Base-by-base conservation (phyloP, 805 yeast genomes). In the Pichia occidentalis region DNA sequence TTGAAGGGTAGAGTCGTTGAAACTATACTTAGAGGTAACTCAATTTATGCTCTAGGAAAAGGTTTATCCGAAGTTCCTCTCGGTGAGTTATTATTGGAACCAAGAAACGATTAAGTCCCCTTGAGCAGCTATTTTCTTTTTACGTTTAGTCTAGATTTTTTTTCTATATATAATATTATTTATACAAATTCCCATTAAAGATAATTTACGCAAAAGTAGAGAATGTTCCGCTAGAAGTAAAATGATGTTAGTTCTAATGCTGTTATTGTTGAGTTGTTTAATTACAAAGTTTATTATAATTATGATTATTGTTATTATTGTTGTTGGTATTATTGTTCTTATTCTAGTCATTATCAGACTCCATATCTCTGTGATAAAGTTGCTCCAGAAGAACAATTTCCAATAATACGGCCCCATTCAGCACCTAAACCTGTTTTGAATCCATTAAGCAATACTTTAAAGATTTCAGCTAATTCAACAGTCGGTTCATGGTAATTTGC, bases 21-120 rank as follows among this genome's bases (percentile, higher is more conserved):
- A 58, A 86, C 97, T 0, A 64, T 84, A 32, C 68, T 90, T 12
- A 69, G 96, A 47, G 97, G 97, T 3, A 64, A 70, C 29, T 64
- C 77, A 0, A 80, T 84, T 12, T 90, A 71, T 58, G 73, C 73
- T 5, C 56, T 64, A 25, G 68, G 68, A 5, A 59, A 61, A 34
- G 88, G 88, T 4, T 76, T 70, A 40, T 67, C 77, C 1, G 64
- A 66, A 18, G 54, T 61, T 7, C 76, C 92, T 5, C 48, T 73
- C 53, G 94, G 94, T 18, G 52, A 55, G 16, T 59, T 81, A 39
- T 59, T 83, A 13, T 59, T 82, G 28, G 85, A 79, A 44, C 82
- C 78, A 28, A 67, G 87, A 59, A 41, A 22, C 27, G 40, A 40
- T 23, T 42, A 32, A 32, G 9, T 18, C 17, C n/a, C n/a, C n/a